Base-by-base conservation (phyloP, 306 rosid genomes). In the Begonia fuchsioides region DNA sequence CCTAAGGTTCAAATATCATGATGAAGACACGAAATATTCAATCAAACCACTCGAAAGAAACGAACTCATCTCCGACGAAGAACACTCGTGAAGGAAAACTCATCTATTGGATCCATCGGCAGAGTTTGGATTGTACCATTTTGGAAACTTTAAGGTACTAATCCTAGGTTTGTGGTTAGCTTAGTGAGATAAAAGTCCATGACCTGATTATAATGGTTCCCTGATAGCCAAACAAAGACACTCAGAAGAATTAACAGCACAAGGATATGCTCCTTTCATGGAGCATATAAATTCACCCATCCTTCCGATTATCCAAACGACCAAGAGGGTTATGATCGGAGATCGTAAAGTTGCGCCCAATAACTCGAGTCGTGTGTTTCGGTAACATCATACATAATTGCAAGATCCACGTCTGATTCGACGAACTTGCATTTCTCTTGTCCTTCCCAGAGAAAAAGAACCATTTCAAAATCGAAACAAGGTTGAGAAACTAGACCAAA, bases 61-160 rank as follows among this genome's bases (percentile, higher is more conserved):
- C 99, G n/a, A n/a, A 92, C 65, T 92, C 99, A 56, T 92, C 96
- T 11, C 96, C 99, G 38, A 86, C 82, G 65, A 92, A 92, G 79
- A 73, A 73, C 2, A 92, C 96, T 64, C 80, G 82, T 0, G 75
- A 73, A 3, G 99, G 99, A 68, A 68, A 92, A 92, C 26, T 88
- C 96, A 48, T 92, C 96, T 64, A 87, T 77, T 13, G 85, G 76
- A 19, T 92, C 99, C 96, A 92, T 92, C 10, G 57, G 58, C 0
- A 73, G 73, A 0, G 99, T 96, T 79, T 86, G 70, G 65, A 92
- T 80, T 3, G 99, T 92, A 32, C 96, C 99, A 19, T 92, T 92
- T 43, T 94, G 73, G 73, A 96, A 92, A 57, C 99, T 86, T 58
- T 67, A 75, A 6, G 99, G 99, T 32, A 82, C 64, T 53, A 54